Base-by-base conservation (phyloP, 2,329 filamentous ascomycete species). In the Colletotrichum ledebouriae region DNA sequence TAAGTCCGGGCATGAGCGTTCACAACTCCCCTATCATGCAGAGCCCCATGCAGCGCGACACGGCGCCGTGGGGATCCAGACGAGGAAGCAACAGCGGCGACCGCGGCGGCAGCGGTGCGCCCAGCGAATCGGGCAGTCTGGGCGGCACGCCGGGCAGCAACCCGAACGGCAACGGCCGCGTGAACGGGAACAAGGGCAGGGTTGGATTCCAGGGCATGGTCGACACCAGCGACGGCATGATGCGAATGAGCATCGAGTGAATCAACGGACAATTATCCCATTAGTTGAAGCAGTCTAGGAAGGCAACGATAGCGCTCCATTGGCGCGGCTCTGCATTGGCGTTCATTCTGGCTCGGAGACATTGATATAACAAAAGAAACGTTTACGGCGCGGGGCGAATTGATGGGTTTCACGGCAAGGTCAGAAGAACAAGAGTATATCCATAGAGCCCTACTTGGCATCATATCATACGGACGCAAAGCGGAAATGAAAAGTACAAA, bases 191-290 rank as follows among this genome's bases (percentile, higher is more conserved):
- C 73, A 87, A 85, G 77, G 90, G 84, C 71, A 80, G 93, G 39
- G 85, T 97, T 13, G 94, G 94, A 9, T 86, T 97, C 73, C 94
- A 98, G 79, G 94, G 94, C 1, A 98, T 98, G 94, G 92, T 89
- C 17, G 95, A 98, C 79, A 95, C 95, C n/a, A 94, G 94, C 76
- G 95, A 98, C 78, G 93, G 94, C 2, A 85, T 98, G 72, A 97
- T 97, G 91, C 94, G 95, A 74, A 96, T 98, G 92, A 97, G 93
- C 78, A 97, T 98, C 75, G 94, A 98, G 78, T 97, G 55, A 68
- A 25, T 5, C 25, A 25, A 25, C 12, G 12, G 13, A 13, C 37
- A 13, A 13, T 39, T 13, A 39, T 6, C 10, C 13, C 29, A 39
- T 39, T 11, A 39, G 15, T 39, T 55, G 34, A 6, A 55, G 34